Percentiles rank a stretch among this genome's conserved stretches.
Evolutionary conservation across 202 grass and related monocot genomes (phyloP).

Genomic region (Panicum virgatum): DNA sequence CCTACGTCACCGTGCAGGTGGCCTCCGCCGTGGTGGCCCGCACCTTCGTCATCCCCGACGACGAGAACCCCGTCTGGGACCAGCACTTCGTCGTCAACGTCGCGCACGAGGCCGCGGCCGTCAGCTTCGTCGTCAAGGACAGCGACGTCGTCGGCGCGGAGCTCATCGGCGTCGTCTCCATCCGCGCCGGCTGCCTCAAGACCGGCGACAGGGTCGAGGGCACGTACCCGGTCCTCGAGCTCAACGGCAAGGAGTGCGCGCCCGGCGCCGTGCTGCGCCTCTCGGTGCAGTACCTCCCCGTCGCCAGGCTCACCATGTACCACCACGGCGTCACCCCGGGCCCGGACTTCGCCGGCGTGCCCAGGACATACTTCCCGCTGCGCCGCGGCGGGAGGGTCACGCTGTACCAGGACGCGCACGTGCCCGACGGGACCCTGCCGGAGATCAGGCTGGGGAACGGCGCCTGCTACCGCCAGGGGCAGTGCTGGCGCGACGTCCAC

Average conservation of each 20-base stretch:
- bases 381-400: conserved; percentile 67
- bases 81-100: conserved; percentile 84
- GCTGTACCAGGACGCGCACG: conserved; percentile 94
- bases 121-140: conserved; percentile 83
- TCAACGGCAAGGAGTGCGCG: conserved; percentile 59
- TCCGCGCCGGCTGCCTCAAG: conserved; percentile 54
- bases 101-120: conserved; percentile 59
- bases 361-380: conserved; percentile 80
- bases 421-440: conserved; percentile 59
- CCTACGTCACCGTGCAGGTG: conserved; percentile 72
- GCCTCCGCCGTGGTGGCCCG: conserved; percentile 54
- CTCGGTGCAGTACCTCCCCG: conserved; percentile 71
- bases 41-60: conserved; percentile 74
- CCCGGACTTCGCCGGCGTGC: conserved; percentile 62
- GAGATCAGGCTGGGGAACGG: conserved; percentile 55
- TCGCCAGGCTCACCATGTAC: conserved; percentile 72
- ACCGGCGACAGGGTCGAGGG: conserved; percentile 56
- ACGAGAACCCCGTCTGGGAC: conserved; percentile 82
- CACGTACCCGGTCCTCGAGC: conserved; percentile 51
- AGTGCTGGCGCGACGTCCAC: conserved; percentile 84
- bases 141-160: conserved; percentile 77
- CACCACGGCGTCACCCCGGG: conserved; percentile 75
- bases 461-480: conserved; percentile 50
- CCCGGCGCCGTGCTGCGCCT: conserved; percentile 55
- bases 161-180: conserved; percentile 69